Conservation (phyloP, 83 land plant species). For the Picea abies region DNA sequence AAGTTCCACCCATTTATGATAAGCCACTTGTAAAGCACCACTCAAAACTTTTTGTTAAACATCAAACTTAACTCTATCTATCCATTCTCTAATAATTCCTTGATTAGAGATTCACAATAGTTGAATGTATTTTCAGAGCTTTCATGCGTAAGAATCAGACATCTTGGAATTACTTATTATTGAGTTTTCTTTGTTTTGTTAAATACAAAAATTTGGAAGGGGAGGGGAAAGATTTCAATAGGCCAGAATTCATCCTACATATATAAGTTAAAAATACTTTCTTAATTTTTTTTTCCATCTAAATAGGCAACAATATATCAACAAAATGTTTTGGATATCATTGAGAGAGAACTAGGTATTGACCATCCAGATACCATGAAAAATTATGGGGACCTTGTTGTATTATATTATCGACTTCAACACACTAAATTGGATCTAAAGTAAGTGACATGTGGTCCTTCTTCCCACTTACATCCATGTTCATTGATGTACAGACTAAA, state of each 20-base stretch:
- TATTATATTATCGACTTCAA: conserved; percentile 90
- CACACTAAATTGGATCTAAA: conserved; percentile 89
- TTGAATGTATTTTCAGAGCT: neutral
- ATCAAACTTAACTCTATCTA: neutral
- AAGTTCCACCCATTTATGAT: neutral
- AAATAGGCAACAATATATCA: conserved; percentile 90
- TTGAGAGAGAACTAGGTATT: conserved; percentile 93
- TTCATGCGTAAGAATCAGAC: neutral
- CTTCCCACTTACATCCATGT: neutral
- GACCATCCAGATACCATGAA: conserved; percentile 98
- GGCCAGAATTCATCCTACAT: neutral
- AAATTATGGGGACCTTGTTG: conserved; percentile 93
- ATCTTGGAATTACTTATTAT: neutral
- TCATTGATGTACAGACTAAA: neutral
- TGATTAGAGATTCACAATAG: neutral
- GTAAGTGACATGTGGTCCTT: conserved; percentile 38
- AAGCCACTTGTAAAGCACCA: neutral
- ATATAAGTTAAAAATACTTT: neutral
- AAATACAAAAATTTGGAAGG: neutral
- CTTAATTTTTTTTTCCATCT: neutral
- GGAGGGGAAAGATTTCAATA: too few relatives aligned
- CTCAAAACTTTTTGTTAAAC: neutral
- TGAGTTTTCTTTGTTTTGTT: neutral
- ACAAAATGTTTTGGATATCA: conserved; percentile 93
- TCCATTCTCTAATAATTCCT: neutral